Percentiles rank a stretch among this genome's conserved stretches.
phyloP scores from a whole-genome alignment of 1,284 basidiomycete genomes.

The Cystobasidium slooffiae region DNA sequence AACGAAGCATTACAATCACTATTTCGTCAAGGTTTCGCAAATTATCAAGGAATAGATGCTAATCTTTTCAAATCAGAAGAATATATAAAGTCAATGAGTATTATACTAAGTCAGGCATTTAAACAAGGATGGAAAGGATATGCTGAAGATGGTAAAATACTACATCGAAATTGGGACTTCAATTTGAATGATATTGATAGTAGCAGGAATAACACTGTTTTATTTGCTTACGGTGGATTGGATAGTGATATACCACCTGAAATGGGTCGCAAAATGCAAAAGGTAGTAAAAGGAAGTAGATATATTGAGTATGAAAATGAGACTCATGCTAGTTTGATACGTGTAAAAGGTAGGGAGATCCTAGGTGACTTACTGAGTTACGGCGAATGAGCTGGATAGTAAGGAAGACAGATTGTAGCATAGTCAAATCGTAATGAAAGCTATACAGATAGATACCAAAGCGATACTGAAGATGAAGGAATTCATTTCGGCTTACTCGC shows the following conservation, averaged over 20 bases:
- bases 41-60: neutral
- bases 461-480: no score
- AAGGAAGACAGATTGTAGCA: no score
- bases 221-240: neutral
- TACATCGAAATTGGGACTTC: constrained; percentile 10
- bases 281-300: neutral
- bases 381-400: no score
- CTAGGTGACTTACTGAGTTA: neutral
- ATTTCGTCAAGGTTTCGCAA: neutral
- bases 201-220: neutral
- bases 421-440: no score
- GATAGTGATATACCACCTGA: constrained; percentile 7
- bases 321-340: neutral
- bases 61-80: neutral
- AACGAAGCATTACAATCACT: neutral
- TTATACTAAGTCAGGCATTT: constrained; percentile 2
- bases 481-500: no score
- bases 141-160: constrained; percentile 10
- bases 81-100: neutral
- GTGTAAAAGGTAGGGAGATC: constrained; percentile 2
- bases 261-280: constrained; percentile 3
- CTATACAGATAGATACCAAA: no score
- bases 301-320: constrained; percentile 7
- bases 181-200: constrained; percentile 9
- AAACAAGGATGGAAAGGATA: constrained; percentile 4